Evolutionary conservation across 2,329 filamentous ascomycete genomes (phyloP), one percentile per base, ranked within the genome.

Genomic region (Xylaria sp.): DNA sequence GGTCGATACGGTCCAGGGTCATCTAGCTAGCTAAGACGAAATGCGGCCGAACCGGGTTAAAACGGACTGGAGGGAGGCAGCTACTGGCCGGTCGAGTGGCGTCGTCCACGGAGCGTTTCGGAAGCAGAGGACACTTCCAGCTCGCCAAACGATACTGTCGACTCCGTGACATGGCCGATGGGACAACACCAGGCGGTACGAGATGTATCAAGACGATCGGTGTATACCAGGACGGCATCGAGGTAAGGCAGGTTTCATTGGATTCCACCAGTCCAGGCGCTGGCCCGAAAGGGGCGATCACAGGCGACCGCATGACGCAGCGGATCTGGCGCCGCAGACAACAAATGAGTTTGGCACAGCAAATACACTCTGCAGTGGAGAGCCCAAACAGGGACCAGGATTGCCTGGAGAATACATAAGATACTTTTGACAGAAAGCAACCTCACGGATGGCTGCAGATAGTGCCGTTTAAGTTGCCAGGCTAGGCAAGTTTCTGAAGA

Each of bases 381-480:
- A 65, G 64, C 67, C 71, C 71, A 72, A 73, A 75, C 69, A 77
- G 71, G 72, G 69, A 67, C 67, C 60, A 64, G 71, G 70, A 66
- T 69, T 74, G 72, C 71, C 72, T 74, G 70, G 56, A 61, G 59
- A 64, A 68, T 63, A 64, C 65, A 68, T 66, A 65, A 63, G 57
- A 64, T 58, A 66, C 61, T 70, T 69, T 72, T 73, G 72, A 72
- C 71, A 74, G 69, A 71, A 69, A 68, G 63, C 65, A 71, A 69
- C 65, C 63, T 68, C 60, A 58, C 75, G 78, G 78, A 66, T 72
- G 68, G 72, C 74, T 77, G 77, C 78, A 81, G 72, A 68, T 75
- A 67, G 69, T 74, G 74, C 74, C 73, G 75, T 68, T 72, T 64
- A 69, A 66, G 68, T 63, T 66, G 66, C 66, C 63, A 71, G 63